Evolutionary conservation across 768 basidiomycete genomes (phyloP).

Genomic region (Dacryopinax primogenitus): DNA sequence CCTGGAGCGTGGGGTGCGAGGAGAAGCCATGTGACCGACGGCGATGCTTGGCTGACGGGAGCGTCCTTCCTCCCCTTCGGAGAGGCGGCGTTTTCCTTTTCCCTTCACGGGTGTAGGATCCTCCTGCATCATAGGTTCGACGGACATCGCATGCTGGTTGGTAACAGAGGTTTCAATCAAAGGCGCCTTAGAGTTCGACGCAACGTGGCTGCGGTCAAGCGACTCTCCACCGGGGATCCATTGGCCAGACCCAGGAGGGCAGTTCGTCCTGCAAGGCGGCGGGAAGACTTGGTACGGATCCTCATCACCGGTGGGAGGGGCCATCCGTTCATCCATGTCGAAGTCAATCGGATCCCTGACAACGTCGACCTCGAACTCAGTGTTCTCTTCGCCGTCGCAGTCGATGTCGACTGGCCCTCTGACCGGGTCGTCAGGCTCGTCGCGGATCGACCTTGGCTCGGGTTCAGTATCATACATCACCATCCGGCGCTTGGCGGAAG

Average conservation of each 20-base stretch:
- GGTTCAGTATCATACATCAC: neutral
- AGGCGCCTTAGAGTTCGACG: neutral
- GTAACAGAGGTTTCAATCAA: neutral
- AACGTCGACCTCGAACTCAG: no score
- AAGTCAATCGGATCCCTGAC: neutral
- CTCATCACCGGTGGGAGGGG: neutral
- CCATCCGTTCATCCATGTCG: neutral
- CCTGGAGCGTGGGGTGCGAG: neutral
- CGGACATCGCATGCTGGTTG: neutral
- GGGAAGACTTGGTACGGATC: neutral
- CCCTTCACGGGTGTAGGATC: neutral
- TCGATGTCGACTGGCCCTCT: no score
- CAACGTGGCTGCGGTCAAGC: neutral
- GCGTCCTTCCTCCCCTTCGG: neutral
- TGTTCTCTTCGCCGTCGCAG: no score
- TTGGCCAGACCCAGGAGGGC: no score
- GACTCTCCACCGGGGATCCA: neutral
- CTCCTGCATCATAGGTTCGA: neutral
- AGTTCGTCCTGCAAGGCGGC: neutral
- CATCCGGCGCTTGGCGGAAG: neutral
- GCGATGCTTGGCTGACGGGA: neutral
- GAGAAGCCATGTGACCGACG: neutral
- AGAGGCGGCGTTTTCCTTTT: neutral
- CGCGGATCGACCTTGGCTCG: neutral
- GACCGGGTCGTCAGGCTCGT: neutral